These are phyloP conservation scores for Diophrys sp. DNA, from an alignment of 73 alveolate genomes.

Conservation along the genomic window DNA sequence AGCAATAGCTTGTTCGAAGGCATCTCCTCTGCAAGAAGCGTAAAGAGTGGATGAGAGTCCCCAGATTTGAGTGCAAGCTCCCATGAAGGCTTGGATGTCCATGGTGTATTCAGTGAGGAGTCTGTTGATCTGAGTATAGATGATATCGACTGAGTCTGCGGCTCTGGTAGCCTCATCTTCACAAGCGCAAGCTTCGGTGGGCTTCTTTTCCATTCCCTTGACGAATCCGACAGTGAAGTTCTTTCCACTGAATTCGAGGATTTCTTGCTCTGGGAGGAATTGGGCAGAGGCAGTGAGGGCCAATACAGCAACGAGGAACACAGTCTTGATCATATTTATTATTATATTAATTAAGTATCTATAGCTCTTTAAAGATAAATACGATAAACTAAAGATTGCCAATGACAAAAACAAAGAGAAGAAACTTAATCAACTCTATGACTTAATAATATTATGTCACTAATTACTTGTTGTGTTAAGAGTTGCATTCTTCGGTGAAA, in stretches of 20 bases:
- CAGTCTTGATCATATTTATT: not conserved
- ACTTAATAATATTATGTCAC: too few species aligned
- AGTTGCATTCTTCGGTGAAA: too few species aligned
- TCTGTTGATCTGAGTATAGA: not conserved
- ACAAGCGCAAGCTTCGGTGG: not conserved
- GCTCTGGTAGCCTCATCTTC: not conserved
- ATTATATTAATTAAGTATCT: too few species aligned
- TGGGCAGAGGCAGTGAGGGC: not conserved
- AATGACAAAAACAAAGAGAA: slow-evolving; percentile 16
- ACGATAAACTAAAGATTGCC: slow-evolving; percentile 15
- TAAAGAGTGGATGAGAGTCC: not conserved
- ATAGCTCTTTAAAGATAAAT: not conserved
- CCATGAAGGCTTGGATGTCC: not conserved
- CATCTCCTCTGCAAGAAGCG: not conserved
- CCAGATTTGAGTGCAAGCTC: not conserved
- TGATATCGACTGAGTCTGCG: not conserved
- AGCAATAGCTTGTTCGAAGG: not conserved
- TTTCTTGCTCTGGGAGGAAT: not conserved
- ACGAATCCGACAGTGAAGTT: not conserved
- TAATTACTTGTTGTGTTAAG: too few species aligned
- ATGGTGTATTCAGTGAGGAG: not conserved
- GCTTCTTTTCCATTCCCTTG: not conserved
- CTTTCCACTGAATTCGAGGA: not conserved
- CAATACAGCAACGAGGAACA: not conserved
- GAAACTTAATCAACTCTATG: not conserved